phyloP scores from a whole-genome alignment of 2,329 filamentous ascomycete species.

The Periconia digitata region DNA sequence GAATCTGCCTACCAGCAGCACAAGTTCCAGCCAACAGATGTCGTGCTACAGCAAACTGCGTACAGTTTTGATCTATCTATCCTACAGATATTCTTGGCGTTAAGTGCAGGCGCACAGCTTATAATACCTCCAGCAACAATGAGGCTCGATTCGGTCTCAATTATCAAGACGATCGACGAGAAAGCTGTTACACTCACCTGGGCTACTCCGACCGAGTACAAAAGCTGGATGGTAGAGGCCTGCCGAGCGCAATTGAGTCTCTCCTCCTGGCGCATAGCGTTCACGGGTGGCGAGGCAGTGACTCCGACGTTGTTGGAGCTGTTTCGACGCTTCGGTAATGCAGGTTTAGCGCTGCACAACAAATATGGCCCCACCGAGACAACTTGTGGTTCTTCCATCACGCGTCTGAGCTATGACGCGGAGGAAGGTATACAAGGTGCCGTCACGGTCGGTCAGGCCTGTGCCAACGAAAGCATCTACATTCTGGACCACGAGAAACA shows the following conservation, averaged over 20 bases:
- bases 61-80: conserved; percentile 48
- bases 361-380: conserved; percentile 21
- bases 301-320: not conserved
- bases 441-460: conserved; percentile 7
- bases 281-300: conserved; percentile 23
- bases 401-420: not conserved
- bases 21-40: not conserved
- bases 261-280: conserved; percentile 33
- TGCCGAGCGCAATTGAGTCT: conserved; percentile 12
- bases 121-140: conserved; percentile 33
- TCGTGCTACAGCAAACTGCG: conserved; percentile 53
- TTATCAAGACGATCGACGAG: conserved; percentile 41
- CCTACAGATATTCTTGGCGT: conserved; percentile 45
- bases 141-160: conserved; percentile 38
- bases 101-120: conserved; percentile 45
- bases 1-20: not conserved
- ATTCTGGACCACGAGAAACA: conserved; percentile 45
- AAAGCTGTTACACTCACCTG: conserved; percentile 43
- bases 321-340: conserved; percentile 5
- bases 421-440: conserved; percentile 14
- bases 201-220: conserved; percentile 48
- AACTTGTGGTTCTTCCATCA: conserved; percentile 5
- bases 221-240: conserved; percentile 22
- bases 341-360: conserved; percentile 11
- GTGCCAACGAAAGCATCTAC: conserved; percentile 22